These are phyloP conservation scores for Pterulicium gracile DNA, from an alignment of 1,284 basidiomycete genomes.

Conservation along the genomic window DNA sequence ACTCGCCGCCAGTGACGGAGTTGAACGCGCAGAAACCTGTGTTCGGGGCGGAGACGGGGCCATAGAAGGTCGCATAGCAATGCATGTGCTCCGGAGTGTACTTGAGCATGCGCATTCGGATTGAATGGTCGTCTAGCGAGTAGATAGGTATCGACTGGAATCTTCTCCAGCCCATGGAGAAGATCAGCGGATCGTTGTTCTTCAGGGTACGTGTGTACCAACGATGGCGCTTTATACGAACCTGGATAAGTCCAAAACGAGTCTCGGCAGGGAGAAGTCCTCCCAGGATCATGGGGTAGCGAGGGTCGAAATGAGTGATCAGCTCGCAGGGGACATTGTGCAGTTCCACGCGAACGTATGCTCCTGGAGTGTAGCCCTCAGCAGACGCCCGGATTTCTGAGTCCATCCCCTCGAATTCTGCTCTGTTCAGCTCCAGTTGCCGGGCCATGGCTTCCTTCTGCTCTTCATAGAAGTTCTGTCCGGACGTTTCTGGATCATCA, in stretches of 20 bases:
- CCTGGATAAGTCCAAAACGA: slow-evolving; percentile 88
- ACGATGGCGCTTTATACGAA: slow-evolving; percentile 91
- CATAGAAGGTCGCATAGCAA: slow-evolving; percentile 95
- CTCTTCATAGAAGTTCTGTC: slow-evolving; percentile 82
- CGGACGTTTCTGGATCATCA: slow-evolving; percentile 74
- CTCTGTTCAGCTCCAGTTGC: slow-evolving; percentile 77
- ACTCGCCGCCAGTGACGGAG: slow-evolving; percentile 52
- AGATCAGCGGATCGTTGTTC: slow-evolving; percentile 94
- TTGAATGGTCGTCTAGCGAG: slow-evolving; percentile 92
- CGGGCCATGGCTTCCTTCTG: slow-evolving; percentile 88
- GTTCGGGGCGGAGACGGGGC: slow-evolving; percentile 85
- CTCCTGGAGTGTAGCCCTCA: slow-evolving; percentile 85
- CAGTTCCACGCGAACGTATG: slow-evolving; percentile 93
- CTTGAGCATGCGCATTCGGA: slow-evolving; percentile 98
- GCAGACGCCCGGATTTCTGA: slow-evolving; percentile 72
- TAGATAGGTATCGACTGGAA: slow-evolving; percentile 96
- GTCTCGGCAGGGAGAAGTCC: slow-evolving; percentile 90
- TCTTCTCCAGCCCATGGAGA: slow-evolving; percentile 92
- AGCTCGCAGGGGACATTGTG: slow-evolving; percentile 82
- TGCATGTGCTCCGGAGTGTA: slow-evolving; percentile 99
- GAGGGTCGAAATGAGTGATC: slow-evolving; percentile 88
- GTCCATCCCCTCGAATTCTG: slow-evolving; percentile 81
- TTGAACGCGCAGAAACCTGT: slow-evolving; percentile 98
- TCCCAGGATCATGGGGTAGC: slow-evolving; percentile 86
- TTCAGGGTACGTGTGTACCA: slow-evolving; percentile 93